Conservation (phyloP, 106 monocot species). For the Dendrobium officinale region DNA sequence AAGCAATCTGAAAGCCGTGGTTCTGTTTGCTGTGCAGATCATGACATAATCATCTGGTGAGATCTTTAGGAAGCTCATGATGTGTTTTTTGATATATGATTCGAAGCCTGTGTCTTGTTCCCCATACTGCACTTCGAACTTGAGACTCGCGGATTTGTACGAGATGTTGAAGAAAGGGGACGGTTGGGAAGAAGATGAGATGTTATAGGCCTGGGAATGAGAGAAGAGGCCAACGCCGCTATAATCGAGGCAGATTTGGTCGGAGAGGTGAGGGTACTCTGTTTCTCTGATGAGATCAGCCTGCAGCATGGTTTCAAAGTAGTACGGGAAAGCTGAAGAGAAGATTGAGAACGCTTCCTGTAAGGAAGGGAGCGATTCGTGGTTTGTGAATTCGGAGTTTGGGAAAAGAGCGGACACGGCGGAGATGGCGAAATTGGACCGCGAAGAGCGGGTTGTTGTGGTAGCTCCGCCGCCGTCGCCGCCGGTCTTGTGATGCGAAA, state of each 20-base stretch:
- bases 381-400: constrained; percentile 57
- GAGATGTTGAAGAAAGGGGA: constrained; percentile 48
- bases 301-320: constrained; percentile 21
- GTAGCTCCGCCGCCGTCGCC: background rate
- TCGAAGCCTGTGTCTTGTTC: constrained; percentile 24
- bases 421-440: constrained; percentile 34
- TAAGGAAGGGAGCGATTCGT: constrained; percentile 59
- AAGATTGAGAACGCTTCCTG: constrained; percentile 45
- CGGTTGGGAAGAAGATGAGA: background rate
- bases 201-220: background rate
- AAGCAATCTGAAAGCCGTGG: constrained; percentile 62
- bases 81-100: constrained; percentile 32
- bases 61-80: constrained; percentile 53
- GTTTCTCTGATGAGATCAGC: constrained; percentile 42
- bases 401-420: constrained; percentile 44
- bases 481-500: background rate
- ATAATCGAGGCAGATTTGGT: constrained; percentile 73
- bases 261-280: constrained; percentile 57
- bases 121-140: constrained; percentile 22
- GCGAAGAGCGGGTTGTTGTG: constrained; percentile 31
- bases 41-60: constrained; percentile 48
- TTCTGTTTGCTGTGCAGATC: constrained; percentile 63
- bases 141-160: constrained; percentile 42
- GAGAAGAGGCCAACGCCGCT: constrained; percentile 57
- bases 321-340: constrained; percentile 46